Evolutionary conservation across 208 protist genomes (phyloP).

Genomic region (Entamoeba dispar): DNA sequence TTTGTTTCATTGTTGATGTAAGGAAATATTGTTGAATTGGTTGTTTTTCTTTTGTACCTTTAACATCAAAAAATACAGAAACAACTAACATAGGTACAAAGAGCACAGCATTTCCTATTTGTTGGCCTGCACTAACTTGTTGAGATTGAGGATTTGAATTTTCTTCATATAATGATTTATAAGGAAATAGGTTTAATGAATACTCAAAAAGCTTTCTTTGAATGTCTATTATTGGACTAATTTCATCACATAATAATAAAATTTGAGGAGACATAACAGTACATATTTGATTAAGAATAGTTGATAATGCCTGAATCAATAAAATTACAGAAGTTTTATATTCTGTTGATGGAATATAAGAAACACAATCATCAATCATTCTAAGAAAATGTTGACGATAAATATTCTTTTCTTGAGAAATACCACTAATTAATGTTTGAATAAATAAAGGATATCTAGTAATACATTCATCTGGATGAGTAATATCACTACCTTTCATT

Average conservation of each 20-base stretch:
- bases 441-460: background rate
- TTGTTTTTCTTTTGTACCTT: background rate
- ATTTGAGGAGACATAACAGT: background rate
- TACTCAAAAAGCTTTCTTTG: background rate
- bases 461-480: background rate
- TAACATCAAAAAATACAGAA: background rate
- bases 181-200: background rate
- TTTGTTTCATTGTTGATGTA: background rate
- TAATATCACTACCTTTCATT: background rate
- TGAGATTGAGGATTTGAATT: background rate
- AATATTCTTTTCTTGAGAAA: background rate
- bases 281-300: background rate
- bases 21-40: background rate
- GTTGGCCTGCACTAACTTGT: background rate
- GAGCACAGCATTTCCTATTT: background rate
- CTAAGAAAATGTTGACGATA: background rate
- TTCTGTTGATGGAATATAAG: background rate
- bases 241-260: background rate
- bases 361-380: background rate
- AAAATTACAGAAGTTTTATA: background rate
- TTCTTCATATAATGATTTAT: background rate
- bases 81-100: background rate
- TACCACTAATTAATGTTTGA: background rate
- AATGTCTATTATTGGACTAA: background rate
- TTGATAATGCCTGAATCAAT: background rate